These are phyloP conservation scores for Aspergillus chevalieri DNA, from an alignment of 2,329 filamentous ascomycete genomes.

Conservation along the genomic window DNA sequence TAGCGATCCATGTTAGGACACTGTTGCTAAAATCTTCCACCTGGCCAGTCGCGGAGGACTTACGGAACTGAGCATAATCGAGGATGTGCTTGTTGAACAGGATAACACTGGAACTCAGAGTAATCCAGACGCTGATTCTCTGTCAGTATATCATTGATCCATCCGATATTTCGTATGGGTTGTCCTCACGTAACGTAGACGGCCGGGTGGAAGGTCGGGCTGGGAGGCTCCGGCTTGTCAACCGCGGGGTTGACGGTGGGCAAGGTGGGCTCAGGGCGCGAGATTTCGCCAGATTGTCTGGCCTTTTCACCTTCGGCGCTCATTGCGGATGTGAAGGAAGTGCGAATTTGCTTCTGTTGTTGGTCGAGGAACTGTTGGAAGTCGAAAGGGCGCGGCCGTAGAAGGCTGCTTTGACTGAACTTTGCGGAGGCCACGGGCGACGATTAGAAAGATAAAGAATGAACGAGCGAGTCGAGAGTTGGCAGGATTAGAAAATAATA, in stretches of 20 bases:
- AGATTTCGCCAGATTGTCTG: constrained; percentile 68
- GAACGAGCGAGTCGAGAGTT: neutral
- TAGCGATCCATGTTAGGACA: constrained; percentile 21
- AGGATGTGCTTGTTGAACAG: constrained; percentile 99
- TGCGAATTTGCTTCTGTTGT: constrained; percentile 27
- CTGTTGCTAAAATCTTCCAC: constrained; percentile 1
- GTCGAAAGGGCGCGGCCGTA: constrained; percentile 44
- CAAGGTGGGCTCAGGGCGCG: constrained; percentile 49
- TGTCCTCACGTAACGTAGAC: constrained; percentile 65
- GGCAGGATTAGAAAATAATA: constrained; percentile 3
- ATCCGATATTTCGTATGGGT: neutral
- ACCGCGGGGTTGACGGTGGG: constrained; percentile 72
- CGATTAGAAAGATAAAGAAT: constrained; percentile 1
- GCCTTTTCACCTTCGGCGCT: constrained; percentile 69
- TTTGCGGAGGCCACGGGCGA: constrained; percentile 39
- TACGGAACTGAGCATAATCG: constrained; percentile 76
- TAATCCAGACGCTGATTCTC: constrained; percentile 71
- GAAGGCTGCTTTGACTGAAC: constrained; percentile 37
- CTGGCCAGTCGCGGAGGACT: constrained; percentile 27
- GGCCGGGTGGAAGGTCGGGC: constrained; percentile 66
- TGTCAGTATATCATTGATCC: constrained; percentile 10
- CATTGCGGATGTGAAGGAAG: constrained; percentile 41
- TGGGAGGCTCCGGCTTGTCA: constrained; percentile 63
- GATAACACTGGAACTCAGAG: constrained; percentile 87
- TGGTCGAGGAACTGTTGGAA: constrained; percentile 42